phyloP scores from a whole-genome alignment of 352 stramenopile genomes.

The Saprolegnia diclina region DNA sequence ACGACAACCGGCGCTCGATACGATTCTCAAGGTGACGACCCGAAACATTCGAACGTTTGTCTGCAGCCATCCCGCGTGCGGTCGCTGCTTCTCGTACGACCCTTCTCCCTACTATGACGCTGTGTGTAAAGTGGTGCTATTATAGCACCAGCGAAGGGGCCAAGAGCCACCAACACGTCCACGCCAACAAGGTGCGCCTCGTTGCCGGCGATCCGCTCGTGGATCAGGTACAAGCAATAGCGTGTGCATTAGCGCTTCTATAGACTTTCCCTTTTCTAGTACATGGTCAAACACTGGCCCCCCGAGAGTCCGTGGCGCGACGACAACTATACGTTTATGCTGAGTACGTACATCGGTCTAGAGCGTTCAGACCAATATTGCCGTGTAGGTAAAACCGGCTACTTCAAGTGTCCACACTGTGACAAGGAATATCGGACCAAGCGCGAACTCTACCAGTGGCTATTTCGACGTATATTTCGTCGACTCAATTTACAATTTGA shows the following conservation, averaged over 20 bases:
- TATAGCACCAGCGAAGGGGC: conserved; percentile 3
- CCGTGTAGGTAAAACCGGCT: neutral
- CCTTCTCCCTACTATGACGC: neutral
- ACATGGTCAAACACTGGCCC: conserved; percentile 21
- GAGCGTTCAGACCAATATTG: neutral
- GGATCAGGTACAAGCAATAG: conserved; percentile 4
- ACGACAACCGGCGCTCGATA: neutral
- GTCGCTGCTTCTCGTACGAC: conserved; percentile 19
- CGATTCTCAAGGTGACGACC: conserved; percentile 8
- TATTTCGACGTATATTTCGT: neutral
- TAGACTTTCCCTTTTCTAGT: conserved; percentile 1
- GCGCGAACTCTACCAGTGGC: conserved; percentile 4
- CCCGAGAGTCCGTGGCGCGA: conserved; percentile 23
- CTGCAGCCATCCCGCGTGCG: conserved; percentile 22
- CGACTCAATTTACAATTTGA: neutral
- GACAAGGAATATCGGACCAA: neutral
- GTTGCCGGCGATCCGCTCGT: conserved; percentile 10
- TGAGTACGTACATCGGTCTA: neutral
- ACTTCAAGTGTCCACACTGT: conserved; percentile 4
- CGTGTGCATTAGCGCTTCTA: neutral
- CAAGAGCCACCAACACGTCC: conserved; percentile 2
- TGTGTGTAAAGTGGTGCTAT: neutral
- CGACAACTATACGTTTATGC: conserved; percentile 12
- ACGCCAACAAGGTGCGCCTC: conserved; percentile 16
- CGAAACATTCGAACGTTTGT: conserved; percentile 19